These are phyloP conservation scores for Didymella segeticola DNA, from an alignment of 2,329 filamentous ascomycete genomes.

Conservation along the genomic window DNA sequence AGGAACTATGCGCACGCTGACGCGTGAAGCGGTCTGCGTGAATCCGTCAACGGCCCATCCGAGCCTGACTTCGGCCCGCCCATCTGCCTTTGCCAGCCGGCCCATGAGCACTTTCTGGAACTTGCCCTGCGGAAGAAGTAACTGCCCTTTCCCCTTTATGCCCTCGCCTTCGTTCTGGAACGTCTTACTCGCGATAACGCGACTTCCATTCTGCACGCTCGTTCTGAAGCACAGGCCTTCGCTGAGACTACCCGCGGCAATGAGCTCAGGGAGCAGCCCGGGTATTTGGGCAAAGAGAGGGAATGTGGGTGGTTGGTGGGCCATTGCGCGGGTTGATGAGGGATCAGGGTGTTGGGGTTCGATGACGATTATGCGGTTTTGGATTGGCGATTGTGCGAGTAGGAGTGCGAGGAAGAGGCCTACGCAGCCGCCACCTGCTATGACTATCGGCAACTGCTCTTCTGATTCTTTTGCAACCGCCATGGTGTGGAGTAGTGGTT, in stretches of 20 bases:
- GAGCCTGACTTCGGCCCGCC: slow-evolving; percentile 27
- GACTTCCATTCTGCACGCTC: slow-evolving; percentile 28
- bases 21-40: neutral
- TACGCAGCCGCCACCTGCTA: slow-evolving; percentile 51
- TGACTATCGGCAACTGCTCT: slow-evolving; percentile 37
- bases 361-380: slow-evolving; percentile 45
- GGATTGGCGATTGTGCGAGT: slow-evolving; percentile 44
- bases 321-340: slow-evolving; percentile 50
- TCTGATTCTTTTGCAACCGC: neutral
- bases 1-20: neutral
- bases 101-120: slow-evolving; percentile 39
- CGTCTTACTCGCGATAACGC: slow-evolving; percentile 35
- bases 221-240: slow-evolving; percentile 41
- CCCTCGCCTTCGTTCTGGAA: slow-evolving; percentile 34
- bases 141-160: slow-evolving; percentile 30
- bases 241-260: slow-evolving; percentile 32
- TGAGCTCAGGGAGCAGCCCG: slow-evolving; percentile 47
- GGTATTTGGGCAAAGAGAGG: slow-evolving; percentile 47
- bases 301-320: slow-evolving; percentile 52
- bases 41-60: slow-evolving; percentile 25
- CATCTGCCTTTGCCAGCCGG: slow-evolving; percentile 18
- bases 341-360: slow-evolving; percentile 34
- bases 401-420: slow-evolving; percentile 52
- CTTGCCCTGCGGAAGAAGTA: slow-evolving; percentile 41
- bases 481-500: slow-evolving; percentile 9